phyloP scores from a whole-genome alignment of 768 basidiomycete species.

The Amyloporia xantha region DNA sequence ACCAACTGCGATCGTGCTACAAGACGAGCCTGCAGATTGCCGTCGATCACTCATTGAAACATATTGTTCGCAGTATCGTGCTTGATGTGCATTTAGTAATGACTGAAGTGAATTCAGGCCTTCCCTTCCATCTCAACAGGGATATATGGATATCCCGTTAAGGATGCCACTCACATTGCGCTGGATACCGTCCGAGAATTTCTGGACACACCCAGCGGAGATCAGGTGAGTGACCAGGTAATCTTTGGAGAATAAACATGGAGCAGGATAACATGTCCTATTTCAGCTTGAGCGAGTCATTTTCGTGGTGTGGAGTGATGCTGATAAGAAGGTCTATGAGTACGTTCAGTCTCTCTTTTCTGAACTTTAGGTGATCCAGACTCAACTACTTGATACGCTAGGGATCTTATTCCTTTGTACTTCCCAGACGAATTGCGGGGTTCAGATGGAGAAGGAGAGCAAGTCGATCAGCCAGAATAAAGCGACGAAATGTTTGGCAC shows the following conservation, averaged over 20 bases:
- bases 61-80: constrained; percentile 45
- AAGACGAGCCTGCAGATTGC: constrained; percentile 56
- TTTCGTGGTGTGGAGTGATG: constrained; percentile 67
- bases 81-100: background rate
- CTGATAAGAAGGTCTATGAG: constrained; percentile 61
- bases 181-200: constrained; percentile 50
- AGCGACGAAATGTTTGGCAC: too few species aligned
- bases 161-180: constrained; percentile 66
- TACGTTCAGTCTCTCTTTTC: constrained; percentile 32
- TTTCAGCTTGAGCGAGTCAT: constrained; percentile 57
- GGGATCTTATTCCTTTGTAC: background rate
- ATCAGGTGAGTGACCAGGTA: constrained; percentile 21
- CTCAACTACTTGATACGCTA: too few species aligned
- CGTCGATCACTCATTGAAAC: constrained; percentile 48
- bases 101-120: constrained; percentile 39
- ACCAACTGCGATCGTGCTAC: constrained; percentile 65
- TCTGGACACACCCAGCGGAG: constrained; percentile 45
- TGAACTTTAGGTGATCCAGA: too few species aligned
- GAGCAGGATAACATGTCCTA: too few species aligned
- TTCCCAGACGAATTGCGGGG: too few species aligned
- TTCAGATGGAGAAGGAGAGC: too few species aligned
- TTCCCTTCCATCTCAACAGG: constrained; percentile 80
- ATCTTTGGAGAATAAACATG: background rate
- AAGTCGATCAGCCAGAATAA: too few species aligned
- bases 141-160: constrained; percentile 72